Base-by-base conservation (phyloP, 331 rosid genomes). In the Rhamnella rubrinervis region DNA sequence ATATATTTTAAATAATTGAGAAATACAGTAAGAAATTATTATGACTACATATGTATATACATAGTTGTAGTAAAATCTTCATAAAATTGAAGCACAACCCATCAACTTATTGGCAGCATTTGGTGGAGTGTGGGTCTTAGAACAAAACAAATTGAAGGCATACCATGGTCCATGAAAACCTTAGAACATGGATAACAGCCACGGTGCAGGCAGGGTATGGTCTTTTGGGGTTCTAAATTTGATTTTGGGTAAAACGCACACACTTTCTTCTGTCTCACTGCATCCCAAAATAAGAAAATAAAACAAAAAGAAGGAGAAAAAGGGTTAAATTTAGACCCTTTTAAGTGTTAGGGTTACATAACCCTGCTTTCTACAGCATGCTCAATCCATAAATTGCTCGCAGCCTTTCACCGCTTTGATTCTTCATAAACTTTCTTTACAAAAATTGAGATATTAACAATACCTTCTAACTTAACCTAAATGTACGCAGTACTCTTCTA, bases 101-200 rank as follows among this genome's bases (percentile, higher is more conserved):
- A 58, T 58, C 16, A 64, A 35, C 35, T 9, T 57, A 15, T 68
- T 56, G 63, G 63, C 18, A 59, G 49, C 7, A 21, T 60, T 40
- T 66, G 75, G 41, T 19, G 59, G 59, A 37, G 19, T 65, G 69
- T 71, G 69, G 77, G 61, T 70, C 77, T 63, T 38, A 51, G 23
- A 23, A 50, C 39, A 59, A 28, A 58, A 52, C 73, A 71, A 59
- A 66, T 10, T 53, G 35, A 55, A 18, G 53, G 53, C 55, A 65
- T 71, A 58, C 47, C 40, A 74, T 71, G 81, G 77, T 77, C 74
- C 76, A 50, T 65, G 58, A 59, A 67, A 20, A 11, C 67, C 50
- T 39, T 52, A 25, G 41, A 44, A 67, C 79, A 75, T 41, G 77
- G 77, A 77, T 61, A 77, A 52, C 38, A 47, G 13, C 73, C 70